Evolutionary conservation across 2,329 filamentous ascomycete genomes (phyloP).

Genomic region (Hypocrella siamensis): DNA sequence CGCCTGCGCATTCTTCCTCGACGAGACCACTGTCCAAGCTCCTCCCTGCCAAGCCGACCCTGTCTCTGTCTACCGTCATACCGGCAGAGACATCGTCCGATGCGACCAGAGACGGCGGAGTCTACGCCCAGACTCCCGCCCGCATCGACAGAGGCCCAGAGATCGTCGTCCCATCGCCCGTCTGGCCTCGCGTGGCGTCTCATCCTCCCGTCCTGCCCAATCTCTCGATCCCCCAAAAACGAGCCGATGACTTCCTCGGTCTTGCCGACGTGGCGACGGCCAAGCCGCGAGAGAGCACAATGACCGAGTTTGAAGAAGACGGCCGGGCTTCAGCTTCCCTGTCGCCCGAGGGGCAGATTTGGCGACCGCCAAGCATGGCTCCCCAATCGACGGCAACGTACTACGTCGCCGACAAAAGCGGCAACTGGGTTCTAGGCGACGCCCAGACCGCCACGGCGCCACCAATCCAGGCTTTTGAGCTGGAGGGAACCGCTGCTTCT

Average conservation of each 20-base stretch:
- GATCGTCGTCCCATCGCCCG: constrained; percentile 4
- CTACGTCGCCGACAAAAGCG: constrained; percentile 35
- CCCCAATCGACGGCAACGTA: constrained; percentile 28
- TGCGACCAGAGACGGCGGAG: too few species aligned
- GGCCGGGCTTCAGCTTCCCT: constrained; percentile 16
- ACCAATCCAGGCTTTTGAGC: not conserved
- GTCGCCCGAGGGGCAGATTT: constrained; percentile 25
- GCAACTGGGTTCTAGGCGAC: constrained; percentile 36
- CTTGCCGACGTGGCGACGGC: too few species aligned
- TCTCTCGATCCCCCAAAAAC: constrained; percentile 12
- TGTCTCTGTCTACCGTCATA: too few species aligned
- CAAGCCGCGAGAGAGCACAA: constrained; percentile 23
- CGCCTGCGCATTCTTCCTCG: constrained; percentile 3
- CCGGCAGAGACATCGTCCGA: not conserved
- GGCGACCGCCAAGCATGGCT: constrained; percentile 31
- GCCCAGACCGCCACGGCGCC: constrained; percentile 13
- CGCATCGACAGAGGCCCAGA: not conserved
- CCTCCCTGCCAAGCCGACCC: constrained; percentile 28
- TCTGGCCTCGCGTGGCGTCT: constrained; percentile 5
- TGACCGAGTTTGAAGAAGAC: constrained; percentile 39
- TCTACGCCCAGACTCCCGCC: too few species aligned
- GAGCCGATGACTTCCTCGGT: constrained; percentile 1
- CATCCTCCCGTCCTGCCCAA: constrained; percentile 11
- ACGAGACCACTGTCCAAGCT: constrained; percentile 26
- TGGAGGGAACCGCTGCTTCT: not conserved